Percentiles rank a stretch among this genome's conserved stretches.
Conservation (phyloP, 2,329 filamentous ascomycete species). For the Lasiodiplodia sp. region DNA sequence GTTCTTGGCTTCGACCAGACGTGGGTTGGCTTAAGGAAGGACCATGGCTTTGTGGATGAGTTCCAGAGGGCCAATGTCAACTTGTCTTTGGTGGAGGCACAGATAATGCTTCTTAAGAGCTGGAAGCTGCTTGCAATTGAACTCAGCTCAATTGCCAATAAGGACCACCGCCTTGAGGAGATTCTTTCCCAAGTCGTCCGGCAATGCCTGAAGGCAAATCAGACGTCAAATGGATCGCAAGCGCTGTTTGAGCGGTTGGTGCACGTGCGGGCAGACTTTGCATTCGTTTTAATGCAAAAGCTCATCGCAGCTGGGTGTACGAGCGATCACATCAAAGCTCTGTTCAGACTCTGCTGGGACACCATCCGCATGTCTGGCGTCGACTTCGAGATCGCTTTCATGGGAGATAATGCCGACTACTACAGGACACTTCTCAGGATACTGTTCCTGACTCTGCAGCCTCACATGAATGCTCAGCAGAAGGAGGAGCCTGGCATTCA, state of each 20-base stretch:
- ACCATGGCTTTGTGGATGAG: conserved; percentile 80
- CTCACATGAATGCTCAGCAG: conserved; percentile 54
- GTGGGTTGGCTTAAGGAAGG: conserved; percentile 66
- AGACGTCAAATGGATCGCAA: conserved; percentile 73
- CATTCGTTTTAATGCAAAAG: conserved; percentile 81
- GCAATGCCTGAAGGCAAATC: conserved; percentile 81
- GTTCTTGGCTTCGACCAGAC: conserved; percentile 79
- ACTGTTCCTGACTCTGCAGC: conserved; percentile 80
- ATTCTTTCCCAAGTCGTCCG: conserved; percentile 77
- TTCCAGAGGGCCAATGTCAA: conserved; percentile 89
- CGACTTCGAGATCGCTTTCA: conserved; percentile 67
- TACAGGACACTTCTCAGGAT: conserved; percentile 85
- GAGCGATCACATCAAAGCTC: conserved; percentile 58
- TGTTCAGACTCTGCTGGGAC: conserved; percentile 68
- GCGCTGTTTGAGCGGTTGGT: conserved; percentile 82
- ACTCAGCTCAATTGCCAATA: conserved; percentile 70
- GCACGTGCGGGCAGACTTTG: conserved; percentile 78
- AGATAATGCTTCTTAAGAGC: conserved; percentile 83
- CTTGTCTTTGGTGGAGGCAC: conserved; percentile 88
- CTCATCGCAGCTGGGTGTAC: conserved; percentile 67
- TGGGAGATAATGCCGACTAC: conserved; percentile 68
- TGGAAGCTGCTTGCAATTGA: conserved; percentile 91
- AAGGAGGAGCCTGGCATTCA: conserved; percentile 31
- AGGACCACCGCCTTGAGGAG: conserved; percentile 65
- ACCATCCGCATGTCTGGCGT: conserved; percentile 61